Evolutionary conservation across 1,284 basidiomycete genomes (phyloP), one percentile per base, ranked within the genome.

Genomic region (Malassezia vespertilionis): DNA sequence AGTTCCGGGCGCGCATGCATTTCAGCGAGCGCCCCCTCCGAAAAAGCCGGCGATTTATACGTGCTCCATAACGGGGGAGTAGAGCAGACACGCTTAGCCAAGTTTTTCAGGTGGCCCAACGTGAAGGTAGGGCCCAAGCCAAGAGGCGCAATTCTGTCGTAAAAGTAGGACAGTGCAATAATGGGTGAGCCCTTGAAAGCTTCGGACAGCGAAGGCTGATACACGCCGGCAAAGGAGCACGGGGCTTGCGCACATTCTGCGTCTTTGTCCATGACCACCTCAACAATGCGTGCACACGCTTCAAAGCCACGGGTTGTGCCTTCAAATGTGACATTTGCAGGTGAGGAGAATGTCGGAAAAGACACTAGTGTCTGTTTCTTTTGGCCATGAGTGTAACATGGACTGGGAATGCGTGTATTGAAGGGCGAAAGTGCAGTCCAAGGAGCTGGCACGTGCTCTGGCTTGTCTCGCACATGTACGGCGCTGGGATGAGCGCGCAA

Each of bases 151-250:
- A 93, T 77, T 31, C 93, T 84, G 75, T 96, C 91, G 75, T 88
- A 93, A 74, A 97, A 96, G 78, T 96, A 97, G 22, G 90, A 95
- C 10, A 63, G 54, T 9, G 62, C 60, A 23, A 65, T 53, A 40
- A 67, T 63, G 26, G 72, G 72, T n/a, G 71, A 65, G 2, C 60
- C 58, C 9, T 57, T 60, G 79, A 96, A 96, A 5, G 86, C 83
- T 56, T 91, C 84, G 56, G 86, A 77, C 22, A 96, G 77, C n/a
- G 84, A 84, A 1, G 91, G 93, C 71, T 96, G 91, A 75, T 97
- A 96, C 22, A 95, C 87, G 28, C 91, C 91, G 60, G 87, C 83
- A 75, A 97, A 97, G 2, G 90, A 88, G 72, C 91, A 97, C 84
- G 86, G 60, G 82, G 76, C 62, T 82, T 80, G 28, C 2, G 48